Base-by-base conservation (phyloP, 140 eudicot genomes). In the Stevia rebaudiana region DNA sequence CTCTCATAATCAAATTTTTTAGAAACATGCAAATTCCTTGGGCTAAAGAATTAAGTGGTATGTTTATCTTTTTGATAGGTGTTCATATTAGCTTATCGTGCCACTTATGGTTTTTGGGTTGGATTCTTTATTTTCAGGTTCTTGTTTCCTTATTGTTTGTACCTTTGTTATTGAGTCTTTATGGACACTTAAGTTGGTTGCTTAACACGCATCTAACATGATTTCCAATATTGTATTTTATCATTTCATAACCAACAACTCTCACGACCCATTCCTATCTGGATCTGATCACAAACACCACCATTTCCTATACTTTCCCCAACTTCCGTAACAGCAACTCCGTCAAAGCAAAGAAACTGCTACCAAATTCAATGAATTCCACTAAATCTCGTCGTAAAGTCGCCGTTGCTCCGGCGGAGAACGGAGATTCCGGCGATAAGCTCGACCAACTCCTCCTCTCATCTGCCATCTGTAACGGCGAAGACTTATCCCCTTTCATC, bases 361-460 rank as follows among this genome's bases (percentile, higher is more conserved):
- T 19, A 37, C 44, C 56, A 39, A 40, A 46, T n/a, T 42, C 64
- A 22, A 86, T 90, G 98, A 85, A 76, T 49, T 3, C 91, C 8
- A 6, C 85, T 3, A 91, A 82, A 68, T 0, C 43, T 5, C 98
- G 98, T 77, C 96, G 98, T 69, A 87, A 85, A 83, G 71, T 84
- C 42, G 75, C 67, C 18, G 76, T 73, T 44, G 70, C 87, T 19
- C 36, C 88, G 55, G 67, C 90, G 41, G 84, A 79, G 23, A 81
- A 80, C 76, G 80, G 84, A 8, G 91, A 80, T 62, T 64, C 94
- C 39, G 87, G 81, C 46, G 98, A 91, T 71, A 91, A 91, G 33
- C 89, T 78, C 51, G 96, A 91, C 67, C 98, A 84, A 47, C 86
- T 91, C 76, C 95, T 91, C 74, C 84, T 91, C 68, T 91, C 98